Evolutionary conservation across 2,329 filamentous ascomycete genomes (phyloP), one percentile per base, ranked within the genome.

Genomic region (Colletotrichum eleusines): DNA sequence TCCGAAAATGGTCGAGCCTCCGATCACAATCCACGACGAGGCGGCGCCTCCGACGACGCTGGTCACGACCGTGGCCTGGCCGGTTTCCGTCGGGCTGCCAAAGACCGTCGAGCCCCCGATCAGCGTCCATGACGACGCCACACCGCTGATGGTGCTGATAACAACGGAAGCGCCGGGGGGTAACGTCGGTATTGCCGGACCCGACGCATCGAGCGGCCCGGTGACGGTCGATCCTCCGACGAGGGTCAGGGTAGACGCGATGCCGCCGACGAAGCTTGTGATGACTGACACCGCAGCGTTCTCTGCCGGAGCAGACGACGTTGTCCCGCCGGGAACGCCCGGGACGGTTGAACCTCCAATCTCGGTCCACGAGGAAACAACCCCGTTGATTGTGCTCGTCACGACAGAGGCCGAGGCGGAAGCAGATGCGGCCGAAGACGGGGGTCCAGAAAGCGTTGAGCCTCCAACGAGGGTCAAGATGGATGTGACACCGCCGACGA

Each of bases 231-330:
- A 65, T 9, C 53, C 66, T 7, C 46, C 35, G 12, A 46, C 44
- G 4, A 66, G 1, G 2, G 63, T 31, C 67, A 40, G 61, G 3
- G 63, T 66, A 2, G 67, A 61, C 3, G 38, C 46, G 0, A 33
- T 42, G 18, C 63, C 63, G 35, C 44, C 57, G 5, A 70, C 16
- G 5, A 60, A 33, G 12, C 67, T 67, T 16, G 67, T 70, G 18
- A 62, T 14, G 7, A 67, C n/a, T 11, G 50, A 61, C 9, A 33
- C 35, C 1, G 9, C 46, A 0, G 12, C 54, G 3, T n/a, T 33
- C 1, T 28, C n/a, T 1, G 38, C 40, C 6, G 6, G 23, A 33
- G 44, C 40, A n/a, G n/a, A n/a, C 12, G 46, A 12, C 9, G 33
- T 11, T 12, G 35, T 20, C 18, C 12, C 33, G 26, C 18, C 14